Evolutionary conservation across 2,329 filamentous ascomycete species (phyloP).

Genomic region (Phoma sp.): DNA sequence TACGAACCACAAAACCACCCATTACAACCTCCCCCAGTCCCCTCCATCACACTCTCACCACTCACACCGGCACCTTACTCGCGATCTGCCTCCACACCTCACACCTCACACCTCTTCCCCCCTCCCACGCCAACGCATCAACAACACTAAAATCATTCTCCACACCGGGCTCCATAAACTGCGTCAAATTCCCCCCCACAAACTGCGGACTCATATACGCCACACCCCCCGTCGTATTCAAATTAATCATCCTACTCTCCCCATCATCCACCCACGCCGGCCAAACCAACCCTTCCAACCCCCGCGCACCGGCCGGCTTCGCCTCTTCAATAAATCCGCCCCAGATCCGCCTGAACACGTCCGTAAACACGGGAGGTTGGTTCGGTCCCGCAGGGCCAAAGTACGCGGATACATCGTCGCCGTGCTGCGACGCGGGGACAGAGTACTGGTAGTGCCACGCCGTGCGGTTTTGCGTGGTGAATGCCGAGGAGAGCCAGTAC

Average conservation of each 20-base stretch:
- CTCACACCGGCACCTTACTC: not conserved
- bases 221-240: constrained; percentile 5
- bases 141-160: constrained; percentile 25
- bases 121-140: constrained; percentile 34
- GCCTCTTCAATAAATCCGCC: not conserved
- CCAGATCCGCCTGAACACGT: constrained; percentile 2
- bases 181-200: too few relatives aligned
- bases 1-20: too few relatives aligned
- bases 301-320: not conserved
- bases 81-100: constrained; percentile 30
- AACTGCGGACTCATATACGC: too few relatives aligned
- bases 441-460: too few relatives aligned
- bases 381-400: not conserved
- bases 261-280: constrained; percentile 6
- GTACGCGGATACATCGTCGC: too few relatives aligned
- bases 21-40: too few relatives aligned
- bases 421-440: too few relatives aligned
- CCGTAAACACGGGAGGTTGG: constrained; percentile 2
- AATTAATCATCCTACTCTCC: constrained; percentile 3
- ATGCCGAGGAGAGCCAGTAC: constrained; percentile 53
- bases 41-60: too few relatives aligned
- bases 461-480: too few relatives aligned
- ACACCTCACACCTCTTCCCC: constrained; percentile 29
- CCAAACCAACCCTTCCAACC: not conserved
- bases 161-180: constrained; percentile 20